Evolutionary conservation across 2,329 filamentous ascomycete species (phyloP), one percentile per base, ranked within the genome.

Genomic region (Coleophoma crateriformis): DNA sequence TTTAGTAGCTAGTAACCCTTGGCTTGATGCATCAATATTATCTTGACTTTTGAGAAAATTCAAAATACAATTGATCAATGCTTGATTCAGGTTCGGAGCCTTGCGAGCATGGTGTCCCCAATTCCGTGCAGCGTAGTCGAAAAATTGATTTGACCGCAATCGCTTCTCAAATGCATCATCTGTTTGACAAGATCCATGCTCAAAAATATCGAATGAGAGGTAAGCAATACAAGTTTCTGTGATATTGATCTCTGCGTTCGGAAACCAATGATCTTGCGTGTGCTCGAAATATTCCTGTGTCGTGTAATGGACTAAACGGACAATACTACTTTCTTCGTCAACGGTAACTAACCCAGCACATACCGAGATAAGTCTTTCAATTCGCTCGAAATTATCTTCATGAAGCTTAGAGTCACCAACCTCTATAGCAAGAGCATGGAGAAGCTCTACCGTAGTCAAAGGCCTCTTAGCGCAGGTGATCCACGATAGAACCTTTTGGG

Each of bases 361-460:
- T 5, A 58, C 51, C 33, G 54, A 54, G 4, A 58, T n/a, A 46
- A 52, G 19, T 54, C 48, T 50, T 54, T 19, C 53, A 22, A 51
- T 46, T 2, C 54, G 46, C 6, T 45, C 37, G 13, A 58, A 15
- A n/a, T 49, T 44, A 2, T 71, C 64, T 42, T 64, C 39, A 7
- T 73, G 65, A 11, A 74, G 45, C 2, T 59, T 51, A 0, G 42
- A 0, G 2, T 56, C 40, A 0, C 52, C 64, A 1, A 41, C 1
- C 33, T 70, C 64, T 0, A 71, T 58, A 0, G 69, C 72, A 13
- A 78, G 62, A 0, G 72, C 73, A 52, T 75, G 64, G 46, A 65
- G 64, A 3, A 77, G 60, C 47, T 76, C 71, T 0, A 19, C 0
- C 1, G 48, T 57, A 1, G 52, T 64, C 0, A 76, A 49, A 0